Conservation (phyloP, 2,329 filamentous ascomycete genomes). For the Xylaria sp. region DNA sequence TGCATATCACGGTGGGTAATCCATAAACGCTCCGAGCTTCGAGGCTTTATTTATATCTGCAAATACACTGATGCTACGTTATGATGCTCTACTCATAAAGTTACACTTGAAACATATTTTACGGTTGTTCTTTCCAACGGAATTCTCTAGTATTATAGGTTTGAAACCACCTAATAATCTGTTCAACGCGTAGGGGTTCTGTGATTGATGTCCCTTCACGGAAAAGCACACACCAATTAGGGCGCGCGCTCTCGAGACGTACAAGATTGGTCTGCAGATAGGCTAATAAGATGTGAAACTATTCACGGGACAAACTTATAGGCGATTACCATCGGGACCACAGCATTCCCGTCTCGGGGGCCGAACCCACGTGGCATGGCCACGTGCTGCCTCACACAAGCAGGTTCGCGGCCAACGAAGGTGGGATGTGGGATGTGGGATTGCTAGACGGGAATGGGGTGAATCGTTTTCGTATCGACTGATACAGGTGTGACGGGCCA, state of each 20-base stretch:
- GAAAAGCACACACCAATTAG: neutral
- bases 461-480: neutral
- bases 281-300: conserved; percentile 20
- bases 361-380: conserved; percentile 20
- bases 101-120: conserved; percentile 2
- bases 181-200: neutral
- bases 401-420: neutral
- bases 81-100: neutral
- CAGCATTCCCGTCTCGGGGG: conserved; percentile 15
- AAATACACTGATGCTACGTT: neutral
- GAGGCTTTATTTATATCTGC: neutral
- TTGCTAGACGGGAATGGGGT: neutral
- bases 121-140: neutral
- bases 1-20: neutral
- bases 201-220: neutral
- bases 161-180: neutral
- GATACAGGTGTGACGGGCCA: neutral
- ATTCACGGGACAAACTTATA: conserved; percentile 13
- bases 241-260: neutral
- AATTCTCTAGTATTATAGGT: neutral
- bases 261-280: neutral
- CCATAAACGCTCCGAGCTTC: neutral
- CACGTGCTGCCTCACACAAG: conserved; percentile 26
- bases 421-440: neutral
- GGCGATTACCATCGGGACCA: neutral